Evolutionary conservation across 164 flowering plant species (phyloP).

Genomic region (Magnolia sinica): DNA sequence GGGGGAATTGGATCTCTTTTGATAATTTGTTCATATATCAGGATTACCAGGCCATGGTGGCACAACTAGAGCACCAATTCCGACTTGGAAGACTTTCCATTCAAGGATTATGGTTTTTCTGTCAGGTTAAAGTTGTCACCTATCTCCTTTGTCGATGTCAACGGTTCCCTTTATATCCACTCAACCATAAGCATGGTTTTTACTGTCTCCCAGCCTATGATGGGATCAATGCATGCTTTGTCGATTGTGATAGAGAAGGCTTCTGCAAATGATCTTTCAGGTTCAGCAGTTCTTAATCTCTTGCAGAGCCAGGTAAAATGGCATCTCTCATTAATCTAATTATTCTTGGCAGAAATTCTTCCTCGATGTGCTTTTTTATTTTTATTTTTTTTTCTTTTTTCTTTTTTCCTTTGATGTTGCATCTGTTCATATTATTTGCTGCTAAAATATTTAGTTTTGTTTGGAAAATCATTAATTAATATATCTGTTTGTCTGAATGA

Average conservation of each 20-base stretch:
- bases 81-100: slow-evolving; percentile 87
- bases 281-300: slow-evolving; percentile 91
- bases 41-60: slow-evolving; percentile 98
- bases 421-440: background rate
- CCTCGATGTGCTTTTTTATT: background rate
- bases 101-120: slow-evolving; percentile 96
- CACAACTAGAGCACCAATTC: slow-evolving; percentile 97
- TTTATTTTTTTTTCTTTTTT: too few relatives aligned
- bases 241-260: slow-evolving; percentile 69
- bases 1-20: background rate
- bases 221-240: slow-evolving; percentile 88
- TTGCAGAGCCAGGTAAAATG: slow-evolving; percentile 79
- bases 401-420: too few relatives aligned
- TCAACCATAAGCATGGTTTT: background rate
- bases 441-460: background rate
- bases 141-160: background rate
- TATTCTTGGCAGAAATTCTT: background rate
- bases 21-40: slow-evolving; percentile 14
- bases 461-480: background rate
- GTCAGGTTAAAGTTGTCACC: slow-evolving; percentile 63
- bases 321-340: background rate
- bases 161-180: slow-evolving; percentile 2
- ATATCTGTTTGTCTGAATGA: background rate
- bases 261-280: slow-evolving; percentile 51
- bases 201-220: slow-evolving; percentile 63